Conservation (phyloP, 2,329 filamentous ascomycete species). For the Aspergillus neotritici region DNA sequence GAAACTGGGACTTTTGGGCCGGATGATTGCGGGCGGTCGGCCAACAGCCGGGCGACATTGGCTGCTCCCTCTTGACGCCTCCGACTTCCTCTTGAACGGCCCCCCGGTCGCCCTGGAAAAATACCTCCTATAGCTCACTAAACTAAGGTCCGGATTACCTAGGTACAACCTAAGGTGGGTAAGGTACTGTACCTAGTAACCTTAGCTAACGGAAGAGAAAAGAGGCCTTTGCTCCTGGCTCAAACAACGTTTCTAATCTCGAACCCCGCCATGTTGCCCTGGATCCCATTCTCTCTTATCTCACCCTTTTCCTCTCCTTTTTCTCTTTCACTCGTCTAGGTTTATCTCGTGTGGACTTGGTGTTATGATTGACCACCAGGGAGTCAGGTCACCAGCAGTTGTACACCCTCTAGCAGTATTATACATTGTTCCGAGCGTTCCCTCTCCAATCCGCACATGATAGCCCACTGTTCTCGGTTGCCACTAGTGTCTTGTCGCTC, state of each 20-base stretch:
- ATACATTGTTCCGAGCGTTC: conserved; percentile 10
- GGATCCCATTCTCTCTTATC: conserved; percentile 8
- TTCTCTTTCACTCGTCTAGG: neutral
- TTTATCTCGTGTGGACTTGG: neutral
- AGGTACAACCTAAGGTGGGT: neutral
- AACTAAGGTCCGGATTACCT: too few relatives aligned
- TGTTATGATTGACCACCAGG: conserved; percentile 13
- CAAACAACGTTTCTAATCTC: conserved; percentile 8
- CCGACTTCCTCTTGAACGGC: too few relatives aligned
- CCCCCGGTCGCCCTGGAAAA: too few relatives aligned
- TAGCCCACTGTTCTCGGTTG: too few relatives aligned
- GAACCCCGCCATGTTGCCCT: conserved; percentile 16
- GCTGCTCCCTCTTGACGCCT: too few relatives aligned
- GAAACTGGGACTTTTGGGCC: too few relatives aligned
- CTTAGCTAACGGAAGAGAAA: neutral
- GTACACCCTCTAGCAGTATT: conserved; percentile 3
- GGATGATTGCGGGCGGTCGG: too few relatives aligned
- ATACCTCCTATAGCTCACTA: too few relatives aligned
- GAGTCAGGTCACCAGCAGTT: neutral
- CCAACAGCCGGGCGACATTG: too few relatives aligned
- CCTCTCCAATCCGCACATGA: conserved; percentile 1
- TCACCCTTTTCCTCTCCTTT: neutral
- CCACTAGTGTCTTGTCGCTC: neutral
- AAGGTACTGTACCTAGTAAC: neutral
- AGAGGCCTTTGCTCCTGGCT: conserved; percentile 17